Evolutionary conservation across 2,329 filamentous ascomycete species (phyloP).

Genomic region (Albophoma yamanashiensis): DNA sequence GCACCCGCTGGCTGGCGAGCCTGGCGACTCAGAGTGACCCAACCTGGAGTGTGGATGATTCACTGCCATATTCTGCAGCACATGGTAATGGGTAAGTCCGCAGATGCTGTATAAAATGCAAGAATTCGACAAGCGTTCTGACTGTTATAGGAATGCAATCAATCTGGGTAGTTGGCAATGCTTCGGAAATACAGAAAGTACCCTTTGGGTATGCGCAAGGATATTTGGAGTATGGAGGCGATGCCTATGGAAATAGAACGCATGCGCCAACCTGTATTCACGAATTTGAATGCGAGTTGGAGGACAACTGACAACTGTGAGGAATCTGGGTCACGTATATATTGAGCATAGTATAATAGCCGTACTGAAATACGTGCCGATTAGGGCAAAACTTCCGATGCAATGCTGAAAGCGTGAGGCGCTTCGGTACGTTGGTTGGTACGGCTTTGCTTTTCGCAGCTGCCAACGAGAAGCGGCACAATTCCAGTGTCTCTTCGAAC

Average conservation of each 20-base stretch:
- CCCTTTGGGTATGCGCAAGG: slow-evolving; percentile 21
- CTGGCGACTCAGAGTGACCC: slow-evolving; percentile 39
- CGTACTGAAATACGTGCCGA: too few relatives aligned
- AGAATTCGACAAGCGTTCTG: neutral
- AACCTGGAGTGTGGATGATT: slow-evolving; percentile 47
- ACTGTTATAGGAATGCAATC: slow-evolving; percentile 12
- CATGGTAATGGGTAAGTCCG: slow-evolving; percentile 36
- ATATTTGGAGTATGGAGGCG: slow-evolving; percentile 33
- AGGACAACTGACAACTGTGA: neutral
- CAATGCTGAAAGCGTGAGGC: too few relatives aligned
- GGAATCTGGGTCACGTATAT: neutral
- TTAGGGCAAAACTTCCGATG: too few relatives aligned
- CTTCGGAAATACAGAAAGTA: slow-evolving; percentile 9
- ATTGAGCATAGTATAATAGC: too few relatives aligned
- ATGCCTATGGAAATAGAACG: slow-evolving; percentile 29
- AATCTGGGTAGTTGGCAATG: slow-evolving; percentile 14
- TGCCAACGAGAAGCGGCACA: neutral
- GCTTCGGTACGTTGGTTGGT: too few relatives aligned
- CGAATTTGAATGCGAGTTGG: neutral
- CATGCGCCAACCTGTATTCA: neutral
- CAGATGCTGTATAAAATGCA: neutral
- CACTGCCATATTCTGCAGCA: slow-evolving; percentile 50
- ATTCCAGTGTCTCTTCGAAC: neutral
- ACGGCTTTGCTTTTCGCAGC: neutral
- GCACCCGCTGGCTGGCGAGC: slow-evolving; percentile 45